Percentiles rank a stretch among this genome's conserved stretches.
phyloP scores from a whole-genome alignment of 2,329 filamentous ascomycete species.

The Volutella citrinella region DNA sequence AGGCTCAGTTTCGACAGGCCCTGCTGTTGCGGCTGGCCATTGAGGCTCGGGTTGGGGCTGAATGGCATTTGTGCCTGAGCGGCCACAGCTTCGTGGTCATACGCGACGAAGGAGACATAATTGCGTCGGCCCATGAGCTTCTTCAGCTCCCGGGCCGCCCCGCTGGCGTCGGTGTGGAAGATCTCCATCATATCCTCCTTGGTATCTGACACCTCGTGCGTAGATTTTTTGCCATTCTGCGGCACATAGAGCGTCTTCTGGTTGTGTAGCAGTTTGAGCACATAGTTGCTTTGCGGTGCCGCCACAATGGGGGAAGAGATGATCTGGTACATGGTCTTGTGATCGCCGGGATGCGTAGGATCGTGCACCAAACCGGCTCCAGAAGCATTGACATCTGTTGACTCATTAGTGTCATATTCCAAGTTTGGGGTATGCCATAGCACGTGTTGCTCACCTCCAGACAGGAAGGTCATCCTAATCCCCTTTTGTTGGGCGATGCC shows the following conservation, averaged over 20 bases:
- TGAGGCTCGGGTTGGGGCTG: constrained; percentile 35
- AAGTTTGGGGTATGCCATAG: too few species aligned
- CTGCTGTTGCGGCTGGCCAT: constrained; percentile 36
- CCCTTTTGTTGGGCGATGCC: constrained; percentile 94
- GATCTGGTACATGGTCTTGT: constrained; percentile 99
- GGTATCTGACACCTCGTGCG: constrained; percentile 76
- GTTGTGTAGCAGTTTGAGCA: constrained; percentile 93
- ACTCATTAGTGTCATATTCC: too few species aligned
- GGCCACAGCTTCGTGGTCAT: constrained; percentile 75
- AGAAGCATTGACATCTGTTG: constrained; percentile 79
- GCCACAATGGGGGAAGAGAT: constrained; percentile 93
- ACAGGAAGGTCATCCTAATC: constrained; percentile 94
- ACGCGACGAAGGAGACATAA: constrained; percentile 90
- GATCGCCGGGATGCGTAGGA: constrained; percentile 82
- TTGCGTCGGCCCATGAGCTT: constrained; percentile 92
- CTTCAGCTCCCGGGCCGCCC: constrained; percentile 77
- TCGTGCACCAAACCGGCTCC: constrained; percentile 94
- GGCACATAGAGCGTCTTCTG: constrained; percentile 91
- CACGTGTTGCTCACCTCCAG: constrained; percentile 58
- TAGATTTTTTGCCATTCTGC: constrained; percentile 75
- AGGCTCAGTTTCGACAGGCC: constrained; percentile 71
- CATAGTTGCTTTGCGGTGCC: constrained; percentile 77
- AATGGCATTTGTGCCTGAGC: constrained; percentile 34
- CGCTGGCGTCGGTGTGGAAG: constrained; percentile 89
- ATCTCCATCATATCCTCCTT: constrained; percentile 99